Evolutionary conservation across 352 stramenopile genomes (phyloP), one percentile per base, ranked within the genome.

Genomic region (Globisporangium acanthophoron): DNA sequence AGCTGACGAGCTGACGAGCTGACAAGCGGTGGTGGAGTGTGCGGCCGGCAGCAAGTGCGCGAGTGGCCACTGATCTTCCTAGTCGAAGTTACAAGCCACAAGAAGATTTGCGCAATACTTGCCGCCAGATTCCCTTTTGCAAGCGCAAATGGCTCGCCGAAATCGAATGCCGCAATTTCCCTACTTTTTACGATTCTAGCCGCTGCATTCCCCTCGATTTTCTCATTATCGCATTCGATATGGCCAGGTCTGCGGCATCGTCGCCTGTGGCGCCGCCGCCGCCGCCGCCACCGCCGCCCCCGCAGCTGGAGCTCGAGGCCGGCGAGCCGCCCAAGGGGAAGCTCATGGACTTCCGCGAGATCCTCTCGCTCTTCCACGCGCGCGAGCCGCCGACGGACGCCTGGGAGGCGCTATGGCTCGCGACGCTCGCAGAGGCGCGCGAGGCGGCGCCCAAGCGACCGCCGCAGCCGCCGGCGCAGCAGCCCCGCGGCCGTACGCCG

Each of bases 291-390:
- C 76, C 73, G 5, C 65, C 71, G 7, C 74, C 69, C 1, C 71
- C 73, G 13, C 59, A 71, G 62, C 40, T 57, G 4, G 64, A 62
- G 15, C 48, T 67, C 16, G 58, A 79, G 5, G 66, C 70, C 13
- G 70, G 60, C 60, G 21, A 40, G 56, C 12, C 37, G n/a, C 24
- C 39, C 6, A 62, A 35, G 31, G 33, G 33, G 59, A 74, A 69
- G 48, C 44, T 13, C n/a, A 72, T 84, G 55, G 80, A 91, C 57
- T 83, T 88, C 43, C 78, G 78, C n/a, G 76, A 88, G 44, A 79
- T 88, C 39, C 54, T 88, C 37, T 58, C 74, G 57, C 70, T 88
- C 24, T 88, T 90, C 53, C 76, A 90, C 53, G 47, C 61, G 33
- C 24, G 45, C 12, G 64, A 67, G 50, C 55, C 55, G 31, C 58